Evolutionary conservation across 1,284 basidiomycete species (phyloP).

Genomic region (Tilletia caries): DNA sequence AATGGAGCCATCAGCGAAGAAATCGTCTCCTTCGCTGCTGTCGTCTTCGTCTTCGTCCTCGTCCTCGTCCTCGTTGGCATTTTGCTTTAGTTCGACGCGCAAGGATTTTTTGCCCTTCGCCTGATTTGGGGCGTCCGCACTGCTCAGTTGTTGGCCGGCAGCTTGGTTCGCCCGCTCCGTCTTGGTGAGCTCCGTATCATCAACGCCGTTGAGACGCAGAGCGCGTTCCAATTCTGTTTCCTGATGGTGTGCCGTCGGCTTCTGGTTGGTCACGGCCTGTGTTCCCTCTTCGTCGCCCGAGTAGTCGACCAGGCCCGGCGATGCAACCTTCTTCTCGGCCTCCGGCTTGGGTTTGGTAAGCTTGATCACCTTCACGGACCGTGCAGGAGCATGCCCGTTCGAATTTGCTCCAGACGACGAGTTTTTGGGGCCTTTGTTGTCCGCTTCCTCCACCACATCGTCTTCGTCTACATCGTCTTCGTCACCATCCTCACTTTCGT

Average conservation of each 20-base stretch:
- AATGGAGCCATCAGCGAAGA: constrained; percentile 1
- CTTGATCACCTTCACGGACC: neutral
- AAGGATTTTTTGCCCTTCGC: neutral
- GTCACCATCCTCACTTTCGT: neutral
- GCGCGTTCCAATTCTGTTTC: constrained; percentile 3
- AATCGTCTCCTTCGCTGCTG: neutral
- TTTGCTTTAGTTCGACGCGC: neutral
- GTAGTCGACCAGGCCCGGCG: neutral
- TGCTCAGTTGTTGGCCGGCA: neutral
- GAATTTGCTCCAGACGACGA: too few relatives aligned
- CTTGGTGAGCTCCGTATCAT: neutral
- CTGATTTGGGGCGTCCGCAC: neutral
- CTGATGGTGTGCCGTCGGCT: neutral
- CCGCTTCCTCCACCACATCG: too few relatives aligned
- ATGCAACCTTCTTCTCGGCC: neutral
- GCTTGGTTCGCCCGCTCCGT: too few relatives aligned
- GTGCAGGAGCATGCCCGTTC: neutral
- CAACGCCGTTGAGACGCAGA: constrained; percentile 9
- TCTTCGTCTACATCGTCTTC: neutral
- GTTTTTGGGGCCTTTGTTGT: too few relatives aligned
- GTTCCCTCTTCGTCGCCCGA: neutral
- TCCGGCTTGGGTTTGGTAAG: neutral
- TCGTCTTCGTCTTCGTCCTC: constrained; percentile 10
- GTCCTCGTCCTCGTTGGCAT: constrained; percentile 6
- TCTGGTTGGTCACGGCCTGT: too few relatives aligned